These are phyloP conservation scores for Panaeolus papilionaceus DNA, from an alignment of 768 basidiomycete genomes.

Conservation along the genomic window DNA sequence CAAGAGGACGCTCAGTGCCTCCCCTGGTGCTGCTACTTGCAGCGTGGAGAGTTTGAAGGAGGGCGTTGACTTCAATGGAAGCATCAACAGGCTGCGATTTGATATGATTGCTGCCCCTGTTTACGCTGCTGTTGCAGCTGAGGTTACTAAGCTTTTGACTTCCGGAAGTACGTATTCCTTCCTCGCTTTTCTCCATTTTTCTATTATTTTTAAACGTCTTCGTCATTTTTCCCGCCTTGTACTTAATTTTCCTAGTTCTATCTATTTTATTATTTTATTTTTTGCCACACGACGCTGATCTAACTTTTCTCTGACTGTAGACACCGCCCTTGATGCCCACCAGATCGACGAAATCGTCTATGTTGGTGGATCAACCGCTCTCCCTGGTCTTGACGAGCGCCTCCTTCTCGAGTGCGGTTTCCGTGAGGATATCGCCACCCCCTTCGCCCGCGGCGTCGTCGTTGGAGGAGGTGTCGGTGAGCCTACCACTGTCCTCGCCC, in stretches of 20 bases:
- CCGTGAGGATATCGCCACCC: constrained; percentile 64
- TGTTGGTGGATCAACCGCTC: constrained; percentile 74
- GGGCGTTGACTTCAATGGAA: constrained; percentile 85
- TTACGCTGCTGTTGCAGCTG: constrained; percentile 60
- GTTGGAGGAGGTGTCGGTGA: constrained; percentile 78
- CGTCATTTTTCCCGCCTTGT: no score
- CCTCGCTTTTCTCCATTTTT: not conserved
- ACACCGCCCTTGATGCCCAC: constrained; percentile 55
- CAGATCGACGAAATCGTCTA: constrained; percentile 83
- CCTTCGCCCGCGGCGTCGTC: constrained; percentile 70
- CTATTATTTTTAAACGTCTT: no score
- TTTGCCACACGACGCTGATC: not conserved
- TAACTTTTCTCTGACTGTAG: not conserved
- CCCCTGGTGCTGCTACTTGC: constrained; percentile 86
- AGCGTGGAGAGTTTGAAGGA: constrained; percentile 95
- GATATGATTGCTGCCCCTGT: constrained; percentile 67
- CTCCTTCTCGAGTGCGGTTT: constrained; percentile 56
- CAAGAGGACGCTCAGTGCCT: constrained; percentile 90
- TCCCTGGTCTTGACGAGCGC: constrained; percentile 77
- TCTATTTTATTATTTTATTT: not conserved
- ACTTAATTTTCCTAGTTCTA: no score
- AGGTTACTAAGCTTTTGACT: constrained; percentile 59
- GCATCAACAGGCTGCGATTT: constrained; percentile 56
- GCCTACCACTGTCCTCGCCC: constrained; percentile 77
- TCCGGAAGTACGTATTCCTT: constrained; percentile 36